These are phyloP conservation scores for Narthecium ossifragum DNA, from an alignment of 106 monocot genomes.

Conservation along the genomic window DNA sequence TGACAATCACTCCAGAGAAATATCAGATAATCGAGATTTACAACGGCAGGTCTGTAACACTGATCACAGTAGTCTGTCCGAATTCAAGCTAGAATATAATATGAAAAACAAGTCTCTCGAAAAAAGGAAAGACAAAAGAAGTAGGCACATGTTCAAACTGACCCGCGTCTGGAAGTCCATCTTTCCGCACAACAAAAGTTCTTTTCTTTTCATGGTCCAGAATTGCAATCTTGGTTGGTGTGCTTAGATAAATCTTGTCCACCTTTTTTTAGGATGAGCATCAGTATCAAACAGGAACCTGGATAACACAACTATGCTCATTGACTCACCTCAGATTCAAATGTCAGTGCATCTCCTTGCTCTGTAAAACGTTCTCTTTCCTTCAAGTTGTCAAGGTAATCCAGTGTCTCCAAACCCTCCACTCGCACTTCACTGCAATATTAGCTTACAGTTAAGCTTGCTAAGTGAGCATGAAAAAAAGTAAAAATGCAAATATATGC, in stretches of 20 bases:
- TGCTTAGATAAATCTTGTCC: conserved; percentile 53
- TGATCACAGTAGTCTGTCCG: too few species aligned
- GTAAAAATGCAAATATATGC: too few species aligned
- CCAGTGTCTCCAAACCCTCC: conserved; percentile 83
- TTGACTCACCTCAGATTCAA: conserved; percentile 67
- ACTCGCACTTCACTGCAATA: conserved; percentile 67
- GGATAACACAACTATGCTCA: neutral
- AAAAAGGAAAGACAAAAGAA: conserved; percentile 1
- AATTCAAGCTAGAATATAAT: too few species aligned
- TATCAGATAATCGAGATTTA: too few species aligned
- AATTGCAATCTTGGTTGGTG: conserved; percentile 70
- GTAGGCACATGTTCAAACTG: conserved; percentile 6
- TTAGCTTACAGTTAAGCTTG: too few species aligned
- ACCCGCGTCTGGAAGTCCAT: conserved; percentile 88
- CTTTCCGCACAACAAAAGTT: conserved; percentile 70
- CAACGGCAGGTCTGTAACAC: too few species aligned
- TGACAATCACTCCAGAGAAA: too few species aligned
- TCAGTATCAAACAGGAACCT: neutral
- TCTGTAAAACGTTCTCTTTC: conserved; percentile 59
- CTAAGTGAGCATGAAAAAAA: too few species aligned
- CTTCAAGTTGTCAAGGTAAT: conserved; percentile 71
- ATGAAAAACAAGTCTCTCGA: neutral
- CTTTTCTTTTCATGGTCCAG: conserved; percentile 80
- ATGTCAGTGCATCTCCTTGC: conserved; percentile 80
- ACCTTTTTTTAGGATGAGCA: conserved; percentile 9